Conservation (phyloP, 768 basidiomycete species). For the Lepiota brunneoincarnata region DNA sequence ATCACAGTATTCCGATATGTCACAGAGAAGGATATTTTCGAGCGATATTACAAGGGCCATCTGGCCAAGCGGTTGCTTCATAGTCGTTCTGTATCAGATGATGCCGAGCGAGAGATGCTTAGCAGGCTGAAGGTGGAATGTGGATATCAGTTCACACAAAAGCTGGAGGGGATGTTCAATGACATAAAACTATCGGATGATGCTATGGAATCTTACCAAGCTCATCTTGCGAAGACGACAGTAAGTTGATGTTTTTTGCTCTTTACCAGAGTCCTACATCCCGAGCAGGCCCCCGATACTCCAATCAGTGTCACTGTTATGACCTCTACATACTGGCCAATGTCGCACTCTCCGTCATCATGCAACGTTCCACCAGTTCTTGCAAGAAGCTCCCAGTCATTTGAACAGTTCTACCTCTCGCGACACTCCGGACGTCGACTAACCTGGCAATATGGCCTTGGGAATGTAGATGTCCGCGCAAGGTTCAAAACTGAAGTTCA, state of each 20-base stretch:
- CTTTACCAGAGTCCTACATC: conserved; percentile 7
- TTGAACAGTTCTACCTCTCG: conserved; percentile 86
- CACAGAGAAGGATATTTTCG: conserved; percentile 95
- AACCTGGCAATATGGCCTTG: conserved; percentile 89
- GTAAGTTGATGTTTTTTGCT: conserved; percentile 41
- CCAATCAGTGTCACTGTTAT: conserved; percentile 89
- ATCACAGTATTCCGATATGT: conserved; percentile 95
- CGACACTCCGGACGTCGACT: conserved; percentile 87
- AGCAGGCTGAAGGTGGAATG: conserved; percentile 96
- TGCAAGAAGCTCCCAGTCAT: conserved; percentile 64
- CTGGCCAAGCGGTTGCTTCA: conserved; percentile 89
- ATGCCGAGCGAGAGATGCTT: conserved; percentile 96
- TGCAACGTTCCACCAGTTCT: conserved; percentile 72
- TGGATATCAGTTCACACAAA: conserved; percentile 95
- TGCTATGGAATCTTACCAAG: conserved; percentile 71
- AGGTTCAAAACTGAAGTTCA: conserved; percentile 77
- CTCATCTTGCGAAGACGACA: conserved; percentile 51
- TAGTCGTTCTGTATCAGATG: conserved; percentile 89
- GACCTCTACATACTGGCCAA: conserved; percentile 97
- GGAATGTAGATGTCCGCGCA: conserved; percentile 86
- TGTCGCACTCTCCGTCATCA: conserved; percentile 56
- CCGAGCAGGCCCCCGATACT: conserved; percentile 61
- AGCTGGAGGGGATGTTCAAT: conserved; percentile 98
- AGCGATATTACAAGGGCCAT: conserved; percentile 96
- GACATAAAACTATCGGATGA: conserved; percentile 92